Base-by-base conservation (phyloP, 768 basidiomycete genomes). In the Pulveroboletus frians region DNA sequence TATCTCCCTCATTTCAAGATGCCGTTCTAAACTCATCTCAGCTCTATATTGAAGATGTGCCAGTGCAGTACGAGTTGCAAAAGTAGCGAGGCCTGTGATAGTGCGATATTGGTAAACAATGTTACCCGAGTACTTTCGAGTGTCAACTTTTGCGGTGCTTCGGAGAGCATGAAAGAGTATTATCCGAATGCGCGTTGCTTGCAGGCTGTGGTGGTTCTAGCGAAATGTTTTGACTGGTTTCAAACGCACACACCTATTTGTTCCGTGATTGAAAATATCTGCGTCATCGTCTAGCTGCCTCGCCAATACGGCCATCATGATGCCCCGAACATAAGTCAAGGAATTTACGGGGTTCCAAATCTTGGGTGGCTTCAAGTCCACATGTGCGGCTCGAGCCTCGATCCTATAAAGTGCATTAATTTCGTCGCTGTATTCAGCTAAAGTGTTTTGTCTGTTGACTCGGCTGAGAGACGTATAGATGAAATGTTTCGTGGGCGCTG, bases 151-250 rank as follows among this genome's bases (percentile, higher is more conserved):
- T 2, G 60, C 55, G 0, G 63, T 55, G 8, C 52, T 48, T n/a
- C 61, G 65, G 4, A 76, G 53, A 13, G 66, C 64, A 2, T 62
- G 64, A 9, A 75, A 52, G 17, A 77, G 55, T 17, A 66, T 59
- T 42, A 73, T 69, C 3, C 73, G 70, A 26, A 75, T 71, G 58
- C 68, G 71, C 0, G 71, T 73, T 17, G 69, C 70, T 52, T 71
- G 66, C 5, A 75, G 41, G 46, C 76, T 77, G 41, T 0, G 9
- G 10, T 46, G 1, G 9, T 17, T 35, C 11, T 14, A 18, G 11
- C 31, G 9, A 17, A 9, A 30, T 11, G 30, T 13, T 21, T 1
- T 8, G 17, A 44, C 5, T 27, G 0, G 30, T 37, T 31, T 9
- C 9, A 40, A 36, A n/a, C 26, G 11, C 1, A 2, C 44, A 21